Conservation (phyloP, 2,329 filamentous ascomycete species). For the Graphilbum ipis-grandicollis region DNA sequence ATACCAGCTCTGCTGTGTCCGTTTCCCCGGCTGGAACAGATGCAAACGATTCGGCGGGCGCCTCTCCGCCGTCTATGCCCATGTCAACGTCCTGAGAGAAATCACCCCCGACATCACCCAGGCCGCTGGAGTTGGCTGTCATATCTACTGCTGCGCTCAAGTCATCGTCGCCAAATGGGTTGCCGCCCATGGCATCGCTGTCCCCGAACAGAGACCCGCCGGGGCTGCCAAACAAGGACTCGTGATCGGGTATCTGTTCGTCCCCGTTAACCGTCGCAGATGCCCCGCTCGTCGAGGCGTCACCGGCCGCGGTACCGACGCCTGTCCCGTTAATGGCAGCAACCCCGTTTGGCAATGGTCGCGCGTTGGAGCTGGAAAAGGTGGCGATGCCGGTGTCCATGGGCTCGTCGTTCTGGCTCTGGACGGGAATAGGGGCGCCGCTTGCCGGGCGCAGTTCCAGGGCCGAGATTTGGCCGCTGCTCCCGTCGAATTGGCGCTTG, state of each 20-base stretch:
- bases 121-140: slow-evolving; percentile 20
- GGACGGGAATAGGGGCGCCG: slow-evolving; percentile 51
- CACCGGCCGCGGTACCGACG: slow-evolving; percentile 14
- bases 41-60: slow-evolving; percentile 15
- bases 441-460: slow-evolving; percentile 72
- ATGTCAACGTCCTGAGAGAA: slow-evolving; percentile 14
- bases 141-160: slow-evolving; percentile 39
- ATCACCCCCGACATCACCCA: slow-evolving; percentile 3
- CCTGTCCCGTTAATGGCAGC: slow-evolving; percentile 23
- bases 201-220: slow-evolving; percentile 82
- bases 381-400: slow-evolving; percentile 49
- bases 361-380: slow-evolving; percentile 58
- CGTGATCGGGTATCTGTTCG: slow-evolving; percentile 42
- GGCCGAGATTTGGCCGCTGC: slow-evolving; percentile 68
- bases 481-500: slow-evolving; percentile 59
- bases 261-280: slow-evolving; percentile 15
- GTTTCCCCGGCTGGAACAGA: too few species aligned
- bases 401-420: slow-evolving; percentile 42
- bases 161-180: slow-evolving; percentile 63
- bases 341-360: slow-evolving; percentile 37
- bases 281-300: slow-evolving; percentile 15
- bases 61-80: slow-evolving; percentile 22
- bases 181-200: slow-evolving; percentile 36
- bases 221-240: slow-evolving; percentile 68
- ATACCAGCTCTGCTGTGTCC: too few species aligned